A percentile compares a stretch with the other conserved stretches of the same genome.
Evolutionary conservation across 306 rosid species (phyloP).

Genomic region (Dicorynia guianensis): DNA sequence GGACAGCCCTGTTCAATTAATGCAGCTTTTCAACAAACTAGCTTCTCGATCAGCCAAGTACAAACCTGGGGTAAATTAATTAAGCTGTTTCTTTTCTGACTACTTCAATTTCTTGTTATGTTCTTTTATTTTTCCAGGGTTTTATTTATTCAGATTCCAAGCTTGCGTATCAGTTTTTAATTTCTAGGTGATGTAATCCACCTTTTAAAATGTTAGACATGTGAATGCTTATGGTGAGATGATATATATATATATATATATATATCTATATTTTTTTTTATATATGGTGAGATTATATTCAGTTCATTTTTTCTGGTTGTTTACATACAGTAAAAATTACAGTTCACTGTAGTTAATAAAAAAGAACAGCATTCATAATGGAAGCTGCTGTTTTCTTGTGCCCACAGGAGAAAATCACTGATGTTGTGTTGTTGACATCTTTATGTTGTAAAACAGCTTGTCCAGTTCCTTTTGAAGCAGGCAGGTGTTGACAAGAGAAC

Average conservation of each 20-base stretch:
- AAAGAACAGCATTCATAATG: background rate
- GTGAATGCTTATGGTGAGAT: background rate
- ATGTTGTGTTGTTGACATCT: constrained; percentile 44
- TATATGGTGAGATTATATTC: background rate
- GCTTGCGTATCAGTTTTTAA: background rate
- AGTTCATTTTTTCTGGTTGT: background rate
- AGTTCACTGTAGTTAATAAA: background rate
- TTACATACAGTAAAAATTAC: background rate
- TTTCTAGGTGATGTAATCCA: background rate
- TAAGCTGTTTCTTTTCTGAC: constrained; percentile 15
- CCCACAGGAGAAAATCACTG: constrained; percentile 14
- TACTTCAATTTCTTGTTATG: background rate
- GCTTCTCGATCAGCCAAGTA: constrained; percentile 64
- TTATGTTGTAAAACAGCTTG: constrained; percentile 58
- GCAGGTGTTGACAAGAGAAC: constrained; percentile 79
- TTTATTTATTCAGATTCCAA: background rate
- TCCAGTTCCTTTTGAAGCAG: constrained; percentile 80
- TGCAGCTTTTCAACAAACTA: constrained; percentile 65
- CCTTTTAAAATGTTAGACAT: background rate
- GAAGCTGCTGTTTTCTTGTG: background rate
- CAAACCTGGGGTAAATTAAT: constrained; percentile 61
- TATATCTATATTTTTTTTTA: too few relatives aligned
- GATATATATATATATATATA: too few relatives aligned
- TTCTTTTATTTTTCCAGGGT: background rate
- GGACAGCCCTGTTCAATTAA: constrained; percentile 78